Base-by-base conservation (phyloP, 345 rosid genomes). In the Euphorbia pulcherrima region DNA sequence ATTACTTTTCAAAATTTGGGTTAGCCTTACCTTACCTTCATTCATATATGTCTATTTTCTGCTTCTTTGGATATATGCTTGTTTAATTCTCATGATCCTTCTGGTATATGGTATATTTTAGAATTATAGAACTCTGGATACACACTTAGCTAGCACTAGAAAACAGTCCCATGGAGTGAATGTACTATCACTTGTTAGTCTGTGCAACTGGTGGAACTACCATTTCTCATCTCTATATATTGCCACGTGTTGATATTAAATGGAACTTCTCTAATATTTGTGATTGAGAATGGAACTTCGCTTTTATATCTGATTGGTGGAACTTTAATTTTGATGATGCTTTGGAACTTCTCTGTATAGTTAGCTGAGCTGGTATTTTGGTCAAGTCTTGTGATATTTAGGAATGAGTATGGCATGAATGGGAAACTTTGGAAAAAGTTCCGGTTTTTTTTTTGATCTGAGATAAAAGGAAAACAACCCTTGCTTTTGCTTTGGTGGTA, bases 1-100 rank as follows among this genome's bases (percentile, higher is more conserved):
- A 77, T 51, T 86, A 88, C 86, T 86, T 94, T 67, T 86, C 88
- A 54, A 91, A 85, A 77, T 88, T 90, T 64, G 96, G 99, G 99
- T 93, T 70, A 70, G 63, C 79, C 73, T 4, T 74, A 68, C 81
- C 69, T 69, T 24, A 68, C 56, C 14, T 50, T 8, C 54, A 30
- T 44, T n/a, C 8, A 27, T 35, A 35, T 44, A 56, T 55, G 30
- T 66, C 28, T 37, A 29, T 59, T 21, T 68, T 44, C 28, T 46
- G 18, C 55, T 39, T 46, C 23, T 44, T 10, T 56, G 64, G 62
- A 52, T 20, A 26, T 37, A 10, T 60, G 3, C 16, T 35, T 29
- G 40, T 8, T 60, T 8, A 2, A 30, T 35, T 26, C 50, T 35
- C 51, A 48, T 28, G 23, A 8, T 61, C 39, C 24, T 60, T 57